A percentile compares a stretch with the other conserved stretches of the same genome.
These are phyloP conservation scores for Citrus glauca DNA, from an alignment of 345 rosid genomes.

Conservation along the genomic window DNA sequence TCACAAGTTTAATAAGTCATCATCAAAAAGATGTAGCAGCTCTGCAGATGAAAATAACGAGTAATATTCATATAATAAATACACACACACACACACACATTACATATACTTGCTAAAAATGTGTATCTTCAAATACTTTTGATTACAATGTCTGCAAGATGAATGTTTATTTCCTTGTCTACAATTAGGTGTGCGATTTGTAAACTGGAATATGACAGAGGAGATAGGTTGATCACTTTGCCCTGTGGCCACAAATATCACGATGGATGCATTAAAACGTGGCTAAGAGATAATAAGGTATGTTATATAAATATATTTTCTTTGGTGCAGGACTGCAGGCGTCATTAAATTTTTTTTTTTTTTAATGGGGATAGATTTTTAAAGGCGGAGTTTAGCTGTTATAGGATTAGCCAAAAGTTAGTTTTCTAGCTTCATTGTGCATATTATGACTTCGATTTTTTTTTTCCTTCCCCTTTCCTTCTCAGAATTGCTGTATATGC, in stretches of 20 bases:
- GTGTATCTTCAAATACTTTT: background rate
- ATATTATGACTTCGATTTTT: too few relatives aligned
- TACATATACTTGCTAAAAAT: too few relatives aligned
- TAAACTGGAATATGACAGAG: slow-evolving; percentile 4
- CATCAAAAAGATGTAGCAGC: background rate
- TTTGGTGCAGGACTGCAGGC: too few relatives aligned
- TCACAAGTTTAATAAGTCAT: background rate
- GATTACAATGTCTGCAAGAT: background rate
- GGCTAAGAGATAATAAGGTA: slow-evolving; percentile 2
- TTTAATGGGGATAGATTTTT: too few relatives aligned
- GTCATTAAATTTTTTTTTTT: too few relatives aligned
- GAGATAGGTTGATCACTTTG: slow-evolving; percentile 1
- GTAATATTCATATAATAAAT: background rate
- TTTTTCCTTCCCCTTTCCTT: too few relatives aligned
- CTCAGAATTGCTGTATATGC: slow-evolving; percentile 1
- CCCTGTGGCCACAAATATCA: slow-evolving; percentile 19
- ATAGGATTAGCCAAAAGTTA: too few relatives aligned
- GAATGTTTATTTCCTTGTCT: too few relatives aligned
- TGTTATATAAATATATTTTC: background rate
- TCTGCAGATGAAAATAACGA: background rate
- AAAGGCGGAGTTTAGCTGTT: too few relatives aligned
- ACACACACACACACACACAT: too few relatives aligned
- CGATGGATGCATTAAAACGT: background rate
- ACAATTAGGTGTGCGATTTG: slow-evolving; percentile 11
- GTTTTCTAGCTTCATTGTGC: too few relatives aligned